These are phyloP conservation scores for Metschnikowia borealis DNA, from an alignment of 805 yeast genomes.

Conservation along the genomic window DNA sequence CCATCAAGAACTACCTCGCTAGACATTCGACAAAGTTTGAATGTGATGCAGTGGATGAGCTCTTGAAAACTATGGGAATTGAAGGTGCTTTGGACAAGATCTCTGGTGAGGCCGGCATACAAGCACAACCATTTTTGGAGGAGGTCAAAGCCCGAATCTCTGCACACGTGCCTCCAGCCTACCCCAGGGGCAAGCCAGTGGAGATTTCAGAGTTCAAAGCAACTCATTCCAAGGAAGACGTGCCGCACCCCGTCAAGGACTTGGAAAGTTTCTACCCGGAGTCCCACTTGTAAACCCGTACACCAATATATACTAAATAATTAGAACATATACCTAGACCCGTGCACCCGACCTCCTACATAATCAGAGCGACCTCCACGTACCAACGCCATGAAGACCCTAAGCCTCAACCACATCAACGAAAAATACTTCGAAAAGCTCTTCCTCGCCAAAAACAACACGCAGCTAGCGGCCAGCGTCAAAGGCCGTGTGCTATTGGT, in stretches of 20 bases:
- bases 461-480: conserved; percentile 18
- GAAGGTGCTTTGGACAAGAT: conserved; percentile 19
- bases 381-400: conserved; percentile 6
- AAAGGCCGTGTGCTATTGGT: conserved; percentile 71
- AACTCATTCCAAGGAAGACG: conserved; percentile 48
- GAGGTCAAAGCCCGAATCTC: conserved; percentile 17
- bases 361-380: neutral
- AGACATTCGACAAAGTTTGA: conserved; percentile 20
- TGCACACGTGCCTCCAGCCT: conserved; percentile 33
- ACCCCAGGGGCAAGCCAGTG: conserved; percentile 49
- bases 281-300: conserved; percentile 15
- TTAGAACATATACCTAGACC: neutral
- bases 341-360: neutral
- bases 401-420: conserved; percentile 18
- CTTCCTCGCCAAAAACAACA: conserved; percentile 17
- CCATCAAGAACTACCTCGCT: conserved; percentile 26
- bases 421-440: conserved; percentile 18
- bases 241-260: conserved; percentile 51
- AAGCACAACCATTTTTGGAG: conserved; percentile 9
- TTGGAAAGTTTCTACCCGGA: conserved; percentile 24
- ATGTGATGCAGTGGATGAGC: conserved; percentile 23
- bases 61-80: conserved; percentile 6
- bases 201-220: conserved; percentile 52
- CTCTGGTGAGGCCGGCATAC: conserved; percentile 4
- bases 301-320: neutral